Base-by-base conservation (phyloP, 805 yeast species). In the Yarrowia alimentaria region DNA sequence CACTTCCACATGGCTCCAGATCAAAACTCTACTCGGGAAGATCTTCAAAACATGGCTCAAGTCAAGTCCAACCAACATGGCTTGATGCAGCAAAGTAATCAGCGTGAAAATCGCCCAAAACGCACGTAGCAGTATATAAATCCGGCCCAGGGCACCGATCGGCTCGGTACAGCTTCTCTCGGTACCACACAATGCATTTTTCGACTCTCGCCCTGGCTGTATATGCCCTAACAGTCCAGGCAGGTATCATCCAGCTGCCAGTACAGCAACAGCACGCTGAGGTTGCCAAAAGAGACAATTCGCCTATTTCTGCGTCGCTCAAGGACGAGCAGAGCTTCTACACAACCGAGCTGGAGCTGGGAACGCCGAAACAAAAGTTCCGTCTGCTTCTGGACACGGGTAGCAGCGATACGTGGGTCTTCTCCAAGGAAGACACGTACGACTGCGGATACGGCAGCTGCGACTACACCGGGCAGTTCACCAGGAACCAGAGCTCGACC, bases 381-480 rank as follows among this genome's bases (percentile, higher is more conserved):
- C 69, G 69, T 8, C 78, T 83, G 8, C 62, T 81, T 29, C 61
- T 84, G n/a, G 93, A 84, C 60, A 84, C 90, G 1, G 93, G 91
- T 2, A 82, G 89, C 0, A 75, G 85, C 0, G 91, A 84, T 62
- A 65, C 85, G 17, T 83, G 87, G 86, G 77, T 83, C 17, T 70
- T 76, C 54, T 68, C 72, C 20, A 37, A 24, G 22, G 61, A 74
- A 9, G 22, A 51, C 16, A 54, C 57, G 12, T 28, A 61, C 58
- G 21, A 54, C 51, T 50, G 54, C 32, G 55, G 56, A 13, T 24
- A 25, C n/a, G 31, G 49, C 11, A 35, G 51, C 4, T 29, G 33
- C 12, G 37, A 43, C 33, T 57, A 61, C 12, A 54, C 59, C 3
- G 54, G 65, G 6, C 35, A 55, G 10, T 67, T 62, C 47, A 63